Evolutionary conservation across 768 basidiomycete species (phyloP), one percentile per base, ranked within the genome.

Genomic region (Phylloporus scabripes): DNA sequence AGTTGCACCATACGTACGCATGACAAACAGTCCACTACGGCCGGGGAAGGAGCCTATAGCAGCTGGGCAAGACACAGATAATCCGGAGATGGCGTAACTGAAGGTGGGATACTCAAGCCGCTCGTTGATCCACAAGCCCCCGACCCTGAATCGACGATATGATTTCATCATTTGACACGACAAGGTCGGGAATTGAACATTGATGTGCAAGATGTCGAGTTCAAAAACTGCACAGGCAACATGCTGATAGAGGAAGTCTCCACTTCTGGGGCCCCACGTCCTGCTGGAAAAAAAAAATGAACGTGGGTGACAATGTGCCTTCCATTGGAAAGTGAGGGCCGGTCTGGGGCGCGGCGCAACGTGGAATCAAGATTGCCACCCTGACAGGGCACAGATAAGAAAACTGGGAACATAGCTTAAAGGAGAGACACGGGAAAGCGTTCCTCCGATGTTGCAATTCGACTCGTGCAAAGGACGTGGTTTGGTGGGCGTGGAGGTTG

Each of bases 1-100:
- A 6, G 14, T 8, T 14, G 12, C 17, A 36, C 45, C 50, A n/a
- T 41, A 23, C 37, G 47, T 29, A 42, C 55, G 50, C 38, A 53
- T 46, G 44, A 41, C 46, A 39, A 18, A 43, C 18, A 18, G 28
- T 20, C 42, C 28, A 40, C 21, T 23, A 21, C 2, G 21, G 23
- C 34, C 12, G 29, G 26, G 18, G 28, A 42, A 7, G 20, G 32
- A 17, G 18, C 15, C 26, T 34, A 24, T n/a, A 42, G 26, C 49
- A 46, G 33, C 14, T 23, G 21, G 26, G 7, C 1, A 12, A 9
- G 23, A 15, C 5, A 26, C 1, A 36, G 34, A 36, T 7, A 0
- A 10, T 36, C n/a, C n/a, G n/a, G 17, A 36, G 17, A 17, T 38
- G 11, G 18, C 18, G 5, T 12, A 20, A 39, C 32, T 20, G 44